Conservation (phyloP, 306 rosid species). For the Cucurbita maxima region DNA sequence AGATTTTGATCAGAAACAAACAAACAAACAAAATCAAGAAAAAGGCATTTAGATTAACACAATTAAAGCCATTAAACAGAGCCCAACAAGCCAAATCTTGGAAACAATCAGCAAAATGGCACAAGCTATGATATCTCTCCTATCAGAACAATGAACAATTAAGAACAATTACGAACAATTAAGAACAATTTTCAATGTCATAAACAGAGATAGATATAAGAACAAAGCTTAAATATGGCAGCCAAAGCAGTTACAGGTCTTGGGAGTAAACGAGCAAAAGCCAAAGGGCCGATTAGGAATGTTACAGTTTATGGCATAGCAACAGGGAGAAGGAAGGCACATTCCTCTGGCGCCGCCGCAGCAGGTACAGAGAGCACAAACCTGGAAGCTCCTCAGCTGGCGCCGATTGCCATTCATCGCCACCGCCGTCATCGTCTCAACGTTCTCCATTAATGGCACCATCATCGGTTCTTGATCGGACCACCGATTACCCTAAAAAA, state of each 20-base stretch:
- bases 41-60: not conserved
- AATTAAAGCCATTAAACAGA: not conserved
- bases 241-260: constrained; percentile 97
- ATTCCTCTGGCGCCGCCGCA: constrained; percentile 90
- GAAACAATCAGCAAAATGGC: not conserved
- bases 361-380: constrained; percentile 92
- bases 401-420: constrained; percentile 77
- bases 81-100: not conserved
- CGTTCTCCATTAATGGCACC: constrained; percentile 45
- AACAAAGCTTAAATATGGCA: constrained; percentile 48
- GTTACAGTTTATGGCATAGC: constrained; percentile 99
- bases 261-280: constrained; percentile 94
- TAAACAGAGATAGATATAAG: not conserved
- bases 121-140: not conserved
- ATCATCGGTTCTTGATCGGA: constrained; percentile 30
- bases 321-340: constrained; percentile 95
- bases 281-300: constrained; percentile 95
- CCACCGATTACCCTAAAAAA: constrained; percentile 58
- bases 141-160: not conserved
- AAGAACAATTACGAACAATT: not conserved
- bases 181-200: not conserved
- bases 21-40: not conserved
- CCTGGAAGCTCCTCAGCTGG: constrained; percentile 70
- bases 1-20: not conserved
- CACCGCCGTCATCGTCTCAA: constrained; percentile 37